Evolutionary conservation across 257 asterid genomes (phyloP).

Genomic region (Solanum acaule): DNA sequence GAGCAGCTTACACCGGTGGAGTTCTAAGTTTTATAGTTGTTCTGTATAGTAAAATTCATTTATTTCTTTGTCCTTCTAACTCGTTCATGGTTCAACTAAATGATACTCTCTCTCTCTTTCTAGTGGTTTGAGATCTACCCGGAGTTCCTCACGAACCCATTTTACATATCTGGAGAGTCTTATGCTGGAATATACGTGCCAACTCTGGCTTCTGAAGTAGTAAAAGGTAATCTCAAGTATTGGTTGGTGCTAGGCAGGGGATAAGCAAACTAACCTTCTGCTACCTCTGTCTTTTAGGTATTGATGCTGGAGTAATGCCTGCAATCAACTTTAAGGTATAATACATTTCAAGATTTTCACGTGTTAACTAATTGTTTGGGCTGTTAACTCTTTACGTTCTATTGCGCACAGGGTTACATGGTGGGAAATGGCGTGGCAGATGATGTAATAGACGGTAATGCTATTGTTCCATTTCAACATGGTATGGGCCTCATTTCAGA

Average conservation of each 20-base stretch:
- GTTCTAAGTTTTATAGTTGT: not conserved
- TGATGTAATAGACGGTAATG: slow-evolving; percentile 67
- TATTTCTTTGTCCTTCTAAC: not conserved
- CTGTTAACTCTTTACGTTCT: slow-evolving; percentile 8
- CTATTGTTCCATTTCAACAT: slow-evolving; percentile 82
- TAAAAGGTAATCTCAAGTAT: slow-evolving; percentile 39
- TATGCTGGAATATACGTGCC: slow-evolving; percentile 96
- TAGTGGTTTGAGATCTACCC: slow-evolving; percentile 96
- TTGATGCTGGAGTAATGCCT: slow-evolving; percentile 63
- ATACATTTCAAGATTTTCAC: slow-evolving; percentile 2
- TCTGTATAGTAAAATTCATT: not conserved
- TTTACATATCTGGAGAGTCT: slow-evolving; percentile 82
- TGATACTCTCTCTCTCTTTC: slow-evolving; percentile 6
- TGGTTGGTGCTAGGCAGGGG: not conserved
- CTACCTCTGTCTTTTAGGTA: slow-evolving; percentile 33
- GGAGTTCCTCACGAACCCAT: slow-evolving; percentile 65
- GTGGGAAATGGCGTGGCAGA: slow-evolving; percentile 96
- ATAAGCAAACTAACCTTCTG: not conserved
- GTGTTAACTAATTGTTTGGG: not conserved
- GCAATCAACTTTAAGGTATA: slow-evolving; percentile 71
- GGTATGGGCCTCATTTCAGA: slow-evolving; percentile 98
- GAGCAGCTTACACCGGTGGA: not conserved
- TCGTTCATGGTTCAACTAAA: not conserved
- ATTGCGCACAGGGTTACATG: slow-evolving; percentile 81
- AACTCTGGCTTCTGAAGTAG: slow-evolving; percentile 82